A percentile compares a stretch with the other conserved stretches of the same genome.
Evolutionary conservation across 805 yeast genomes (phyloP).

Genomic region (Metschnikowia lochheadii): DNA sequence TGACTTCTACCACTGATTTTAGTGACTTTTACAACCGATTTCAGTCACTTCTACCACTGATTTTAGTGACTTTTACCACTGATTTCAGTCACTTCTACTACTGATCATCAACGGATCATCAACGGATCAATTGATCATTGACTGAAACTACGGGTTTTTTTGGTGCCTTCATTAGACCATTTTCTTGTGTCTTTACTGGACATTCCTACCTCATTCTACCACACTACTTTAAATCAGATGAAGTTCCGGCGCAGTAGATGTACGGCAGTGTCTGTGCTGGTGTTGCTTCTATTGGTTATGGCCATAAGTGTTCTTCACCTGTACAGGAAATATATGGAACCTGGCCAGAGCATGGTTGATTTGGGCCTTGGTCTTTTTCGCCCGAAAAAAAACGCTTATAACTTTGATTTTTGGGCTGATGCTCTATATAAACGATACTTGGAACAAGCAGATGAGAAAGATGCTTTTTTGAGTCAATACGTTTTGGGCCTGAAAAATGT

Average conservation of each 20-base stretch:
- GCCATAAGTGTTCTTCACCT: neutral
- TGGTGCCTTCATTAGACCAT: too few relatives aligned
- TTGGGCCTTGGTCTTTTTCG: neutral
- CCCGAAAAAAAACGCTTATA: slow-evolving; percentile 1
- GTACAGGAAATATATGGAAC: neutral
- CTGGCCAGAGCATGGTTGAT: neutral
- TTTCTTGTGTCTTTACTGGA: too few relatives aligned
- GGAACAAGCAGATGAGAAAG: neutral
- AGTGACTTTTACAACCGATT: too few relatives aligned
- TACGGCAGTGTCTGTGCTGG: slow-evolving; percentile 1
- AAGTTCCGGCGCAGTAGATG: slow-evolving; percentile 11
- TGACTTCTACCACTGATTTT: too few relatives aligned
- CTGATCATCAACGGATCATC: too few relatives aligned
- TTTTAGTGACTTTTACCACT: too few relatives aligned
- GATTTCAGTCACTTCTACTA: too few relatives aligned
- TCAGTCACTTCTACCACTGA: too few relatives aligned
- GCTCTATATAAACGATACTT: slow-evolving; percentile 2
- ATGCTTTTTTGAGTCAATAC: neutral
- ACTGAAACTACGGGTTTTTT: too few relatives aligned
- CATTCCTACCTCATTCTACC: too few relatives aligned
- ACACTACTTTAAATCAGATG: neutral
- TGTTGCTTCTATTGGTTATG: slow-evolving; percentile 4
- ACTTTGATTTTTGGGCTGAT: slow-evolving; percentile 12
- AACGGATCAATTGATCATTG: too few relatives aligned
- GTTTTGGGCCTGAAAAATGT: slow-evolving; percentile 1